These are phyloP conservation scores for Stereocaulon alpinum DNA, from an alignment of 495 filamentous ascomycete genomes.

Conservation along the genomic window DNA sequence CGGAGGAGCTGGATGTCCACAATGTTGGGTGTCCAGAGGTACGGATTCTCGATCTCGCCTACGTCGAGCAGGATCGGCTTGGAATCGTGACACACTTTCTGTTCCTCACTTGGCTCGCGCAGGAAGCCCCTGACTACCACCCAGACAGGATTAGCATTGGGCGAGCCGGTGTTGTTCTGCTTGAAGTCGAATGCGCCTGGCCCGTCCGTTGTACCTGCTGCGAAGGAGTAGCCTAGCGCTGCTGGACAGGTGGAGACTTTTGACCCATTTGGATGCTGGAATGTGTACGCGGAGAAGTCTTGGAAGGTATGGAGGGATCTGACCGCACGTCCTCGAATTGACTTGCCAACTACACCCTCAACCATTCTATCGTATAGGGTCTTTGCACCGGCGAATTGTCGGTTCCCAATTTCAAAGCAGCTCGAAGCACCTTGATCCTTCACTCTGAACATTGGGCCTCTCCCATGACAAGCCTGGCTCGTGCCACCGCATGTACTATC, in stretches of 20 bases:
- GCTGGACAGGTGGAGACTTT: constrained; percentile 70
- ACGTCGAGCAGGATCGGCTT: constrained; percentile 90
- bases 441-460: constrained; percentile 69
- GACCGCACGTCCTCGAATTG: constrained; percentile 48
- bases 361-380: constrained; percentile 48
- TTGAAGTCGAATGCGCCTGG: constrained; percentile 92
- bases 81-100: constrained; percentile 65
- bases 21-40: constrained; percentile 86
- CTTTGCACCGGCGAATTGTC: constrained; percentile 55
- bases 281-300: constrained; percentile 65
- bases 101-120: constrained; percentile 59
- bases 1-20: constrained; percentile 86
- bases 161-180: constrained; percentile 61
- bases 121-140: constrained; percentile 60
- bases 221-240: constrained; percentile 90
- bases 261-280: constrained; percentile 65
- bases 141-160: constrained; percentile 80
- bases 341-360: constrained; percentile 28
- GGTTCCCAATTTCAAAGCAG: constrained; percentile 62
- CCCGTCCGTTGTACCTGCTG: constrained; percentile 88
- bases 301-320: constrained; percentile 64
- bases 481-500: constrained; percentile 73
- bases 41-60: constrained; percentile 67
- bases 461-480: constrained; percentile 69
- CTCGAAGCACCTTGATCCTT: constrained; percentile 61